Base-by-base conservation (phyloP, 1,139 yeast genomes). In the Kodamaea ohmeri region DNA sequence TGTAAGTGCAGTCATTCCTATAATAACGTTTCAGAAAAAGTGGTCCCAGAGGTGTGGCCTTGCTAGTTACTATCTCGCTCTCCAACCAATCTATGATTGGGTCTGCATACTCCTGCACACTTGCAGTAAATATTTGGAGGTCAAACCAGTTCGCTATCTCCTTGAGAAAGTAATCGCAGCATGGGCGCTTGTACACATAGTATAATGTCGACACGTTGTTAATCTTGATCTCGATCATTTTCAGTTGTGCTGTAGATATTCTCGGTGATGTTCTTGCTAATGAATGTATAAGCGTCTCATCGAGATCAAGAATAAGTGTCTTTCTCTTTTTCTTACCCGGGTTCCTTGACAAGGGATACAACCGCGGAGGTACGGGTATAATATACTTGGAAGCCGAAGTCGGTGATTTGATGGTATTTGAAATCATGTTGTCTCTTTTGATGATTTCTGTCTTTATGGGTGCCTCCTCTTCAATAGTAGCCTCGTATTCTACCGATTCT, bases 51-150 rank as follows among this genome's bases (percentile, higher is more conserved):
- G 21, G n/a, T 7, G 25, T 25, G 14, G 14, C 28, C 21, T 35
- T 36, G 9, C 32, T 18, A 4, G 38, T 29, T 21, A 34, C 15
- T 18, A 67, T 57, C 35, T 70, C 75, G 38, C 56, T 58, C 49
- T 71, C 76, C 15, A 92, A 65, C 83, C 95, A 87, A 60, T 90
- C 94, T 37, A 92, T 88, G 44, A 92, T 94, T 0, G 98, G 98
- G 55, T 92, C 98, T 0, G 98, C 98, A 53, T 92, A 92, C 57
- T 89, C 96, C 60, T 81, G 81, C 42, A 92, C 94, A 36, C 95
- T 83, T 2, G 98, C 98, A 0, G 98, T 92, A 65, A 89, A 89
- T 9, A 92, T 78, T 34, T 89, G 92, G 31, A 92, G 66, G 50
- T 88, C 86, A 60, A 80, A 92, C 97, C 97, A 92, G 51, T 80